Base-by-base conservation (phyloP, 805 yeast genomes). In the Ogataea degrootiae region DNA sequence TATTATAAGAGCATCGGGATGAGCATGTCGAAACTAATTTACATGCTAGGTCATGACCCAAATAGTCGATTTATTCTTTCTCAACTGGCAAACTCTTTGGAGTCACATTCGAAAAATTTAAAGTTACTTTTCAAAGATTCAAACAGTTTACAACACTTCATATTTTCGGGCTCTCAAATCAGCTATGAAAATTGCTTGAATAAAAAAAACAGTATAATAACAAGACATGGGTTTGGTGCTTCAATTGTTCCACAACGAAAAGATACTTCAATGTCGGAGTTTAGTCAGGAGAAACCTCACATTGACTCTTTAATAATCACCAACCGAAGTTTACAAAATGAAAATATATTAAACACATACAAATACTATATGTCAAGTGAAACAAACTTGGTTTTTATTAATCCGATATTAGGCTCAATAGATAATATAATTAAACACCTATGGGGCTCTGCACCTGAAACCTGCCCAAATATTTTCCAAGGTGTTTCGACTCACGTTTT, bases 321-420 rank as follows among this genome's bases (percentile, higher is more conserved):
- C 15, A 37, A 42, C 33, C 45, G 26, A 23, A 48, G 49, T 7
- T 15, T 44, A 4, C 46, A 43, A 8, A 17, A 45, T 3, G 44
- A 31, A 7, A 15, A 43, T 9, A 23, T 33, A 29, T 31, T 57
- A 14, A n/a, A 42, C 14, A 39, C 19, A 5, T 52, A 50, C 47
- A 43, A 26, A 37, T 39, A 39, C 4, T 39, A 46, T 22, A 50
- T 61, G n/a, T 19, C 53, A 0, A 34, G 39, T 15, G 42, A 55
- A 11, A 50, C 67, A 8, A 60, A 52, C 37, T 21, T 63, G 6
- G n/a, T 62, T 4, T 51, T 63, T 38, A 51, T 63, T 12, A 54
- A 62, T 45, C 63, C 67, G 1, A 34, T 45, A 17, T 48, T 56
- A 14, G 63, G 60, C 8, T 37, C 43, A 8, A 38, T 57, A 4